These are phyloP conservation scores for Phialophora verrucosa DNA, from an alignment of 2,329 filamentous ascomycete genomes.

Conservation along the genomic window DNA sequence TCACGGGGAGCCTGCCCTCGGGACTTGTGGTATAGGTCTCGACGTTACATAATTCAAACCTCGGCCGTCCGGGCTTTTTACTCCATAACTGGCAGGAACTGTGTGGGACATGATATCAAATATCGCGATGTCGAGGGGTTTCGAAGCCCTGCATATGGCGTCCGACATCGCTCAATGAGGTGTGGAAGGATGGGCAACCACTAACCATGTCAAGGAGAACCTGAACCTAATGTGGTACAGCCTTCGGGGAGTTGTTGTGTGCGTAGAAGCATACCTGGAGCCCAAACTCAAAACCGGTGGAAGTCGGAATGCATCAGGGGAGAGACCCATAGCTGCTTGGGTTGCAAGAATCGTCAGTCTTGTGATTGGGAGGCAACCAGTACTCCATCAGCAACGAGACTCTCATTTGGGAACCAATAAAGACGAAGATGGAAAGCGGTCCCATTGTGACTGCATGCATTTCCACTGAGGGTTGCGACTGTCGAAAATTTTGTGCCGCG, in stretches of 20 bases:
- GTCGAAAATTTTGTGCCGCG: constrained; percentile 18
- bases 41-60: not conserved
- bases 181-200: not conserved
- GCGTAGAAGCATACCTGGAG: not conserved
- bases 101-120: not conserved
- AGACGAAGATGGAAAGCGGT: not conserved
- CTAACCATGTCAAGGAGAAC: not conserved
- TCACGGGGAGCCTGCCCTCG: not conserved
- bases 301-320: constrained; percentile 5
- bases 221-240: not conserved
- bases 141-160: not conserved
- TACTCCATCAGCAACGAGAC: not conserved
- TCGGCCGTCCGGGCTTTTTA: not conserved
- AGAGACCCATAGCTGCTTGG: not conserved
- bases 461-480: not conserved
- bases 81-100: not conserved
- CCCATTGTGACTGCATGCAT: not conserved
- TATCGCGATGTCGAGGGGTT: not conserved
- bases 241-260: not conserved
- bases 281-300: constrained; percentile 15
- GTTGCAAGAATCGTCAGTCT: constrained; percentile 2
- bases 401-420: not conserved
- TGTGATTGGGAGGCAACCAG: constrained; percentile 5
- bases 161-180: not conserved
- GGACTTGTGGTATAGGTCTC: not conserved